These are phyloP conservation scores for Pulveroboletus frians DNA, from an alignment of 768 basidiomycete genomes.

Conservation along the genomic window DNA sequence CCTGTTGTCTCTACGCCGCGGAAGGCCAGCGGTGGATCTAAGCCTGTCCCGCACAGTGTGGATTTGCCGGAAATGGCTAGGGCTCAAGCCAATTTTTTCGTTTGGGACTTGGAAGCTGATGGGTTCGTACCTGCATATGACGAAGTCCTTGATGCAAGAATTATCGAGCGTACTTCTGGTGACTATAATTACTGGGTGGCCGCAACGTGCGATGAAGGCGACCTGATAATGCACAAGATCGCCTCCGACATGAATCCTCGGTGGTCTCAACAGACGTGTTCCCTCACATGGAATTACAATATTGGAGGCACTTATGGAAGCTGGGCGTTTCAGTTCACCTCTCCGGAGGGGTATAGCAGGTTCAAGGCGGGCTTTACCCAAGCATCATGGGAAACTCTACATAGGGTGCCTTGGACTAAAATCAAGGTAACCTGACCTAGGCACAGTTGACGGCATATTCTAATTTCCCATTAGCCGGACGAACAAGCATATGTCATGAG, in stretches of 20 bases:
- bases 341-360: constrained; percentile 47
- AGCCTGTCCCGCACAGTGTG: constrained; percentile 15
- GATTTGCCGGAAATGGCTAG: constrained; percentile 29
- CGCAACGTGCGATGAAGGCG: constrained; percentile 46
- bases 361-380: constrained; percentile 64
- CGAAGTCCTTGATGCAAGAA: constrained; percentile 49
- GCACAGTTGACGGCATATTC: not conserved
- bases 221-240: constrained; percentile 58
- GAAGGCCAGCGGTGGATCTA: constrained; percentile 12
- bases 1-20: constrained; percentile 11
- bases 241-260: constrained; percentile 66
- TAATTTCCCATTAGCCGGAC: constrained; percentile 47
- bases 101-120: constrained; percentile 51
- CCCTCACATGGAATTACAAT: constrained; percentile 87
- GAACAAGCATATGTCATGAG: constrained; percentile 82
- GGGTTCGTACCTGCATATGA: constrained; percentile 45
- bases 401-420: constrained; percentile 72
- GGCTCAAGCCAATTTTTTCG: constrained; percentile 53
- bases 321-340: constrained; percentile 76
- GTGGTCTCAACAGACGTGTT: constrained; percentile 54
- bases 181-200: constrained; percentile 56
- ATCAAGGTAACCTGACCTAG: constrained; percentile 51
- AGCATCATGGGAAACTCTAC: constrained; percentile 76
- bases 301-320: constrained; percentile 56
- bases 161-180: constrained; percentile 42